These are phyloP conservation scores for Yamadazyma taylorii DNA, from an alignment of 1,139 yeast species.

Conservation along the genomic window DNA sequence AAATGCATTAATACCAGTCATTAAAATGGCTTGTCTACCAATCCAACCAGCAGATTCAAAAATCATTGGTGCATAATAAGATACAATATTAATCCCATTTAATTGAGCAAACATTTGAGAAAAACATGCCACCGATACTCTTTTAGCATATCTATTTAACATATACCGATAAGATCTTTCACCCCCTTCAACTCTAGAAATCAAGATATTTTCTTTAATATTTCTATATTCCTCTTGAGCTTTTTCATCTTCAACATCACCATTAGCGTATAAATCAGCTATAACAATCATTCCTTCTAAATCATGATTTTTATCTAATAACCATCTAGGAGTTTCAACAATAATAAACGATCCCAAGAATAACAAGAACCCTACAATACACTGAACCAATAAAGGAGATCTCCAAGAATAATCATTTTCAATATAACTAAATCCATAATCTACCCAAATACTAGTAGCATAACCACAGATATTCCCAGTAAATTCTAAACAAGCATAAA, in stretches of 20 bases:
- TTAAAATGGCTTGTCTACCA: constrained; percentile 81
- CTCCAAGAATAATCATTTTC: constrained; percentile 66
- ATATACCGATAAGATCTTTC: constrained; percentile 67
- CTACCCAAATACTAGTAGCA: constrained; percentile 87
- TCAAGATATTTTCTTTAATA: constrained; percentile 50
- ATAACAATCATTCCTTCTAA: constrained; percentile 70
- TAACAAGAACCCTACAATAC: constrained; percentile 68
- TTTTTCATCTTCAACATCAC: constrained; percentile 55
- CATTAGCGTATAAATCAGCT: constrained; percentile 47
- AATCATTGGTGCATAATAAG: constrained; percentile 91
- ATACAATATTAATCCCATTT: constrained; percentile 89
- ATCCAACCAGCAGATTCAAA: constrained; percentile 95
- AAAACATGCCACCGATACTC: constrained; percentile 88
- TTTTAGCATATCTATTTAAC: constrained; percentile 58
- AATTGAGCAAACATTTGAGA: constrained; percentile 91
- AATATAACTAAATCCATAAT: constrained; percentile 71
- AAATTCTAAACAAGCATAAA: constrained; percentile 87
- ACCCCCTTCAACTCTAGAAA: constrained; percentile 73
- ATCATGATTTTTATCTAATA: constrained; percentile 83
- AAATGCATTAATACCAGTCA: constrained; percentile 89
- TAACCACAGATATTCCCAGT: constrained; percentile 91
- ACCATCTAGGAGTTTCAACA: constrained; percentile 90
- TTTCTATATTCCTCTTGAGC: constrained; percentile 58
- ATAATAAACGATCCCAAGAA: constrained; percentile 73
- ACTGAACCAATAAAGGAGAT: constrained; percentile 73